Evolutionary conservation across 2,329 filamentous ascomycete genomes (phyloP).

Genomic region (Epichloe festucae): DNA sequence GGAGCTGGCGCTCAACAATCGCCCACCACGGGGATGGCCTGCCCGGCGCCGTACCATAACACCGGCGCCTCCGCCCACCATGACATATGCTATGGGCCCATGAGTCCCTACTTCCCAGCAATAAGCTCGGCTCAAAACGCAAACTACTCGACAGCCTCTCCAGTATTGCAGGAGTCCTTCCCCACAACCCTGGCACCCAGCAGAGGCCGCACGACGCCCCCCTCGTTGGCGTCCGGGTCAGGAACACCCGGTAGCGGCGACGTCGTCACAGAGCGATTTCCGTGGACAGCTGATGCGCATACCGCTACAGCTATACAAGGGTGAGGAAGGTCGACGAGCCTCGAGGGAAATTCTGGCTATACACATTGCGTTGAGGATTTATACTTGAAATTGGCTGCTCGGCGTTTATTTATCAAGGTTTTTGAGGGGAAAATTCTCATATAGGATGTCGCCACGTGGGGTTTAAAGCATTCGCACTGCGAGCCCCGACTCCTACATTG

Average conservation of each 20-base stretch:
- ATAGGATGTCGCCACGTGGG: not conserved
- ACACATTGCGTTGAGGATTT: too few species aligned
- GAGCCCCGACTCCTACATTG: not conserved
- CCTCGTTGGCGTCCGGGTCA: constrained; percentile 33
- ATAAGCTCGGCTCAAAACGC: constrained; percentile 8
- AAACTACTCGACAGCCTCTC: constrained; percentile 3
- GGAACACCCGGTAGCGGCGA: constrained; percentile 32
- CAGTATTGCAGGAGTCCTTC: constrained; percentile 7
- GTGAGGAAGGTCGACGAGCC: constrained; percentile 7
- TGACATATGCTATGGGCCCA: constrained; percentile 18
- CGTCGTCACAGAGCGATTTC: constrained; percentile 30
- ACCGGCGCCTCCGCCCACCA: constrained; percentile 29
- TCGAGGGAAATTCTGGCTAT: not conserved
- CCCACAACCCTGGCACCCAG: not conserved
- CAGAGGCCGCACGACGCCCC: constrained; percentile 25
- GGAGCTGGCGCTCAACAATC: not conserved
- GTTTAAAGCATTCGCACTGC: not conserved
- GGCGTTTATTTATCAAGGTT: constrained; percentile 1
- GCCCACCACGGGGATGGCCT: not conserved
- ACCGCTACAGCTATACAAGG: constrained; percentile 35
- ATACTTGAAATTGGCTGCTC: not conserved
- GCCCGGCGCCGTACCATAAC: constrained; percentile 12
- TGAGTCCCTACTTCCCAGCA: constrained; percentile 8
- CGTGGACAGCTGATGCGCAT: constrained; percentile 34
- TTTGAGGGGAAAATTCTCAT: not conserved